These are phyloP conservation scores for Alternaria conjuncta DNA, from an alignment of 2,329 filamentous ascomycete species.

Conservation along the genomic window DNA sequence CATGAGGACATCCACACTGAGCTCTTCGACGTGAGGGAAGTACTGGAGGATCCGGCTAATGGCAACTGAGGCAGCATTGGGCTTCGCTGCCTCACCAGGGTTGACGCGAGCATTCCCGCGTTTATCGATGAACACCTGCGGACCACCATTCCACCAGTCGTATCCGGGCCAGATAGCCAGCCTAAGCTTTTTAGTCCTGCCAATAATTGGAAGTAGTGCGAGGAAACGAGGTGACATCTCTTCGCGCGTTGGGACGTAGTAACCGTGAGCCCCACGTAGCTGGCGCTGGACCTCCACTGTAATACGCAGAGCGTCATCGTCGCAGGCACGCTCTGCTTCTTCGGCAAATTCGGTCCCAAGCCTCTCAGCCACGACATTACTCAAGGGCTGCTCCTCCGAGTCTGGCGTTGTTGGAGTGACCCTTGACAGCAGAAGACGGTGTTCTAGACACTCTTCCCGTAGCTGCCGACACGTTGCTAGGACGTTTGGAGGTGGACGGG, in stretches of 20 bases:
- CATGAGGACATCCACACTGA: conserved; percentile 31
- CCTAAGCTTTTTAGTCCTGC: conserved; percentile 24
- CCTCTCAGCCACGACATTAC: conserved; percentile 15
- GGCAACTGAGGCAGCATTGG: conserved; percentile 26
- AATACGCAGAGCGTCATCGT: conserved; percentile 28
- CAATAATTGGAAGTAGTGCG: conserved; percentile 29
- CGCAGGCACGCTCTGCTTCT: conserved; percentile 26
- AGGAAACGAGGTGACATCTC: conserved; percentile 36
- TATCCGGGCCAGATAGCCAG: conserved; percentile 35
- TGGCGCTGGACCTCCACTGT: conserved; percentile 32
- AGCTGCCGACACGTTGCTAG: conserved; percentile 36
- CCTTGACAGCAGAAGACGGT: conserved; percentile 18
- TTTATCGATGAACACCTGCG: conserved; percentile 6
- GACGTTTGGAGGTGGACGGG: conserved; percentile 24
- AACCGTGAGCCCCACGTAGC: conserved; percentile 25
- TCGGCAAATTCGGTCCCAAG: conserved; percentile 25
- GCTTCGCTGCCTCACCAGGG: conserved; percentile 7
- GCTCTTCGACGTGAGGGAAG: conserved; percentile 34
- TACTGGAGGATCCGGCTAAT: conserved; percentile 29
- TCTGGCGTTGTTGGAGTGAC: not conserved
- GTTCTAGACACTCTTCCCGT: conserved; percentile 32
- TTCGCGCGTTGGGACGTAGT: conserved; percentile 26
- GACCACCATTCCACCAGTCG: conserved; percentile 32
- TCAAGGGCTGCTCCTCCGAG: conserved; percentile 2
- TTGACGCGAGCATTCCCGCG: conserved; percentile 9